Evolutionary conservation across 257 asterid genomes (phyloP).

Genomic region (Penstemon barbatus): DNA sequence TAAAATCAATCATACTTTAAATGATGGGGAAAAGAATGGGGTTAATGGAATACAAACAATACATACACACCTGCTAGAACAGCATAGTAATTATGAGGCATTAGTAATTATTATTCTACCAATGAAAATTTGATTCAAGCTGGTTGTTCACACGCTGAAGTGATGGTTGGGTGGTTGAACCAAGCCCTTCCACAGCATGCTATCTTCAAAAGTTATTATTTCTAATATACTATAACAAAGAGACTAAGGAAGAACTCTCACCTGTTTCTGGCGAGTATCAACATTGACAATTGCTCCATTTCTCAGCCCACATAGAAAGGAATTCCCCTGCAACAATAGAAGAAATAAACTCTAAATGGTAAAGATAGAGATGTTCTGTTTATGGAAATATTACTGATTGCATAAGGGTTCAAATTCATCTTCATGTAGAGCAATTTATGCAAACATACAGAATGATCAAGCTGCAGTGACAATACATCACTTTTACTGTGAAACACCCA

Average conservation of each 20-base stretch:
- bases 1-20: not conserved
- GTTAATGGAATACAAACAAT: not conserved
- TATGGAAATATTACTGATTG: conserved; percentile 2
- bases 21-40: not conserved
- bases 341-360: conserved; percentile 13
- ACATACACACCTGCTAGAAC: not conserved
- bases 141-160: not conserved
- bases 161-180: not conserved
- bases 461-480: conserved; percentile 70
- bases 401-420: conserved; percentile 15
- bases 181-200: not conserved
- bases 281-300: conserved; percentile 73
- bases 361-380: conserved; percentile 13
- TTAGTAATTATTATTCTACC: not conserved
- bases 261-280: conserved; percentile 80
- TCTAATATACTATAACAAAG: not conserved
- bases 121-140: no score
- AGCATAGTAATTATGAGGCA: no score
- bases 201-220: not conserved
- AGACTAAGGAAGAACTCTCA: conserved; percentile 33
- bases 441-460: conserved; percentile 55
- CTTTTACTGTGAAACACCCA: conserved; percentile 69
- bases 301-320: conserved; percentile 78
- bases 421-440: conserved; percentile 15
- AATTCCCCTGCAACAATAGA: conserved; percentile 54